Evolutionary conservation across 2,329 filamentous ascomycete genomes (phyloP), one percentile per base, ranked within the genome.

Genomic region (Chrysoporthe cubensis): DNA sequence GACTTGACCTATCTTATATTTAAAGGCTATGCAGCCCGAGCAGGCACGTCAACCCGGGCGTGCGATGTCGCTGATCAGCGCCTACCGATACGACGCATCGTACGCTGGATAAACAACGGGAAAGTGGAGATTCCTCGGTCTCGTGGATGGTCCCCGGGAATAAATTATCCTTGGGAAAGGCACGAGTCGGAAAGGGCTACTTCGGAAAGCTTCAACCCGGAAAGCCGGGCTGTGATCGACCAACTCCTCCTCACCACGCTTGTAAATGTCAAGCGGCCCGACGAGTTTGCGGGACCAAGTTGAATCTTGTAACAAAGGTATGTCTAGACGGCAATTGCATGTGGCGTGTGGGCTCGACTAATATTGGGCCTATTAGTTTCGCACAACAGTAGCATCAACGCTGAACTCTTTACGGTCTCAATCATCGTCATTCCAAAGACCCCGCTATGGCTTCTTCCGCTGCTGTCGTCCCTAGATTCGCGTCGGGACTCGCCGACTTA

Each of bases 191-290:
- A 57, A 18, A 4, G 3, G 7, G 16, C 5, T 32, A 40, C 54
- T 18, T 57, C 54, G 54, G 54, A n/a, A 57, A 57, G 2, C 54
- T 37, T 32, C 54, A 57, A 40, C 54, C 34, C 34, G 54, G 54
- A 57, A 37, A 57, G 54, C 54, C 54, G 32, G 34, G 6, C 34
- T n/a, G 54, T 57, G 54, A 57, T 40, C 54, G 54, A 32, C 50
- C 37, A 21, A 3, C 50, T 54, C 5, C 50, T 54, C 50, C 50
- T 54, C 11, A 34, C 4, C 50, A 54, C 32, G 50, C 50, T 54
- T 16, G 16, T 32, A 21, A 34, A 32, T 3, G 16, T 54, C 21
- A 32, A 32, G 50, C 26, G 21, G 32, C 50, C 9, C 8, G 13
- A 13, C 14, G 18, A 6, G 37, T 40, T 7, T 7, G 37, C 37